phyloP scores from a whole-genome alignment of 768 basidiomycete genomes.

The Steccherinum ochraceum region DNA sequence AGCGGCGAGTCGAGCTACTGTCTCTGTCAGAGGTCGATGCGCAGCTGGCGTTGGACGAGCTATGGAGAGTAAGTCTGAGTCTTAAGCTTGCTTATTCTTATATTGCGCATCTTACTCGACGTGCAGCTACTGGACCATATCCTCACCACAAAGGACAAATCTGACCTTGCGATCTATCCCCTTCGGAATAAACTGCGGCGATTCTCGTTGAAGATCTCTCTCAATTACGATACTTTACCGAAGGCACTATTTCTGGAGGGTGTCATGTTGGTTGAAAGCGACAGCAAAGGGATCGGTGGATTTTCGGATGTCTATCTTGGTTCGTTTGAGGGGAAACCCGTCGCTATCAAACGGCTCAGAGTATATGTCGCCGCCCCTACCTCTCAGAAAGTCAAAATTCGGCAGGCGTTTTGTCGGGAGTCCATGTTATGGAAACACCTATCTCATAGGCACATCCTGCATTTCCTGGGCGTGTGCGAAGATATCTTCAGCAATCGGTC shows the following conservation, averaged over 20 bases:
- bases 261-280: neutral
- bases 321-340: neutral
- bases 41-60: too few species aligned
- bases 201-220: neutral
- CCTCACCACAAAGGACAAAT: too few species aligned
- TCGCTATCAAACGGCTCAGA: neutral
- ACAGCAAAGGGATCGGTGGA: neutral
- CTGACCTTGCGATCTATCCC: too few species aligned
- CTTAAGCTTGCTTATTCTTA: too few species aligned
- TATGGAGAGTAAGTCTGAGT: too few species aligned
- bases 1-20: too few species aligned
- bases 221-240: neutral
- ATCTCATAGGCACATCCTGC: neutral
- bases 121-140: too few species aligned
- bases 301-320: neutral
- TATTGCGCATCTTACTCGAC: too few species aligned
- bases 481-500: neutral
- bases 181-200: neutral
- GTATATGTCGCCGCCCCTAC: neutral
- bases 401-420: constrained; percentile 1
- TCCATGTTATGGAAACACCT: constrained; percentile 3
- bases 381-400: neutral
- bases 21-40: too few species aligned
- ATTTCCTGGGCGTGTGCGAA: neutral
- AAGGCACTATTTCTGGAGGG: neutral